A percentile compares a stretch with the other conserved stretches of the same genome.
Conservation (phyloP, 129 eudicot genomes). For the Artemisia tridentata region DNA sequence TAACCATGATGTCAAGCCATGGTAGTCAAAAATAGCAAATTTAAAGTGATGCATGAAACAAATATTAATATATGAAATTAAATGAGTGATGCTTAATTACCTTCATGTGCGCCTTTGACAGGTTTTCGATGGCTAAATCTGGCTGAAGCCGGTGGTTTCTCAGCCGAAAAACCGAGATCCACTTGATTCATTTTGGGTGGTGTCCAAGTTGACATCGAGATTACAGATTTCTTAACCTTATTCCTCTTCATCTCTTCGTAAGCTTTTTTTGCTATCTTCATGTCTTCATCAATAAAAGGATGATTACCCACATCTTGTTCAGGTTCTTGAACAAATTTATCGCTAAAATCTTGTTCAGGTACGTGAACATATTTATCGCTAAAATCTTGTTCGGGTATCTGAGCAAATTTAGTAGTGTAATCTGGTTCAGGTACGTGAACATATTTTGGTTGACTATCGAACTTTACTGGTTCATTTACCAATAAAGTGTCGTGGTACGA, state of each 20-base stretch:
- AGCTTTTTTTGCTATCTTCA: slow-evolving; percentile 28
- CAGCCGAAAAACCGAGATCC: slow-evolving; percentile 25
- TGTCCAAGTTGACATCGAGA: slow-evolving; percentile 32
- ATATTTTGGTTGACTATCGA: background rate
- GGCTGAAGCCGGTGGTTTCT: slow-evolving; percentile 65
- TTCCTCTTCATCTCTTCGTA: slow-evolving; percentile 29
- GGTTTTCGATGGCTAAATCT: slow-evolving; percentile 58
- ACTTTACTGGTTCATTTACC: background rate
- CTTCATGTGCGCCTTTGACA: slow-evolving; percentile 54
- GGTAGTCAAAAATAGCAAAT: no score
- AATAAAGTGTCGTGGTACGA: slow-evolving; percentile 9
- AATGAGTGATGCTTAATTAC: slow-evolving; percentile 28
- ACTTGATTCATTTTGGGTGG: slow-evolving; percentile 10
- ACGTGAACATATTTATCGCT: background rate
- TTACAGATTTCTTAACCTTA: slow-evolving; percentile 35
- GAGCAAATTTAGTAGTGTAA: background rate
- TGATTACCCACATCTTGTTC: background rate
- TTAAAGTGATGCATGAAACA: no score
- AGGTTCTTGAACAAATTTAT: slow-evolving; percentile 13
- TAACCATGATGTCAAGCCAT: no score
- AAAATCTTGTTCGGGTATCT: background rate
- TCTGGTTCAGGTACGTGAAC: background rate
- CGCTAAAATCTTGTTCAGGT: slow-evolving; percentile 10
- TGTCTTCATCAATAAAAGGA: slow-evolving; percentile 14
- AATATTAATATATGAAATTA: no score